phyloP scores from a whole-genome alignment of 805 yeast species.

The Candida coleopterorum region DNA sequence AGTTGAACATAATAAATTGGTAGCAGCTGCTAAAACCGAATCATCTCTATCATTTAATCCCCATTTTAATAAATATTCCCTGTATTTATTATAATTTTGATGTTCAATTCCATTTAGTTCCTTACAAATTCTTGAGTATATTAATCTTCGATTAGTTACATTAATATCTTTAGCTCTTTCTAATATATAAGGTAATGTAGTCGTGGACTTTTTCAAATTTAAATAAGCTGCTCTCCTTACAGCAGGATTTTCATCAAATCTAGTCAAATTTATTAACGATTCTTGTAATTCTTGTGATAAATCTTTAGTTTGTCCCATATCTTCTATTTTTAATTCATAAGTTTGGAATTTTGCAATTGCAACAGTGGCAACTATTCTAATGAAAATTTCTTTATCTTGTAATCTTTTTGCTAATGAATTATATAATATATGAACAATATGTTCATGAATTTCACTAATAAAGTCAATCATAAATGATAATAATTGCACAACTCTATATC shows the following conservation, averaged over 20 bases:
- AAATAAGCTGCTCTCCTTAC: constrained; percentile 81
- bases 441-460: constrained; percentile 72
- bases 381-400: constrained; percentile 69
- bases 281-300: constrained; percentile 8
- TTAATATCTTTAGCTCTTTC: constrained; percentile 83
- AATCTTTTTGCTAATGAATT: constrained; percentile 59
- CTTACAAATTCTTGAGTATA: constrained; percentile 64
- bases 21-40: constrained; percentile 66
- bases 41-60: constrained; percentile 86
- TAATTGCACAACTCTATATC: constrained; percentile 76
- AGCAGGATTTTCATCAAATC: constrained; percentile 80
- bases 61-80: constrained; percentile 72
- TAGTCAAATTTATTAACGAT: constrained; percentile 45
- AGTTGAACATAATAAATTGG: constrained; percentile 57
- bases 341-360: constrained; percentile 75
- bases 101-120: constrained; percentile 57
- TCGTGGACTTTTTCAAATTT: constrained; percentile 54
- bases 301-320: constrained; percentile 30
- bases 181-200: constrained; percentile 54
- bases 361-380: constrained; percentile 80
- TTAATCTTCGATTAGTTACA: constrained; percentile 62
- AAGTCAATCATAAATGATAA: constrained; percentile 66
- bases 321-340: constrained; percentile 30
- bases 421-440: constrained; percentile 58
- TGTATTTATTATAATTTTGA: constrained; percentile 42